Base-by-base conservation (phyloP, 306 rosid genomes). In the Citrullus mucosospermus region DNA sequence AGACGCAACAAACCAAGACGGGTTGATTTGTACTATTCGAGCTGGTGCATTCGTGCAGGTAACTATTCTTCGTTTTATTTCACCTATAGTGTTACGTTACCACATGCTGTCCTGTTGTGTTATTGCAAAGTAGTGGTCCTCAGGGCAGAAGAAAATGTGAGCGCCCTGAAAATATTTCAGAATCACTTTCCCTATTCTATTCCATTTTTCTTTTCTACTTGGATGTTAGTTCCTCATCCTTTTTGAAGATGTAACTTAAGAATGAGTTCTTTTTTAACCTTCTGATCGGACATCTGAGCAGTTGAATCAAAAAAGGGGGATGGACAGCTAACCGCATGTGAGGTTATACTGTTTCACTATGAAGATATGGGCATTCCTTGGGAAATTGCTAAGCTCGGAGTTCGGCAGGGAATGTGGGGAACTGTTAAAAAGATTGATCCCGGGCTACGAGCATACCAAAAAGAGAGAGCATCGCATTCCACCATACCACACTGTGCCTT, bases 351-450 rank as follows among this genome's bases (percentile, higher is more conserved):
- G 81, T 95, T 89, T 87, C 98, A 95, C 70, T 84, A 89, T 1
- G 98, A 95, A 86, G 98, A 91, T 85, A 92, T 95, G 98, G 98
- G 98, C 50, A 95, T 95, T 14, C 97, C 97, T 18, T 91, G 97
- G 97, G 97, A 95, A 84, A 82, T 95, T 32, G 98, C 98, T 0
- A 95, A 95, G 83, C 92, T 95, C 50, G 98, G 98, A 69, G 90
- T 95, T 66, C 88, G 93, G 46, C 95, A 91, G 80, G 98, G 98
- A 10, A 95, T 95, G 98, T 95, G 98, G 98, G 98, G 98, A 78
- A 88, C 97, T 56, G 98, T 95, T 43, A 84, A 89, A 88, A 95
- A 91, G 86, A 80, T 92, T 17, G 97, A 95, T n/a, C 95, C 97
- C 6, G 97, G 91, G 59, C 83, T 95, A 56, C 90, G 96, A 32